phyloP scores from a whole-genome alignment of 2,329 filamentous ascomycete genomes.

The Pestalotiopsis sp. region DNA sequence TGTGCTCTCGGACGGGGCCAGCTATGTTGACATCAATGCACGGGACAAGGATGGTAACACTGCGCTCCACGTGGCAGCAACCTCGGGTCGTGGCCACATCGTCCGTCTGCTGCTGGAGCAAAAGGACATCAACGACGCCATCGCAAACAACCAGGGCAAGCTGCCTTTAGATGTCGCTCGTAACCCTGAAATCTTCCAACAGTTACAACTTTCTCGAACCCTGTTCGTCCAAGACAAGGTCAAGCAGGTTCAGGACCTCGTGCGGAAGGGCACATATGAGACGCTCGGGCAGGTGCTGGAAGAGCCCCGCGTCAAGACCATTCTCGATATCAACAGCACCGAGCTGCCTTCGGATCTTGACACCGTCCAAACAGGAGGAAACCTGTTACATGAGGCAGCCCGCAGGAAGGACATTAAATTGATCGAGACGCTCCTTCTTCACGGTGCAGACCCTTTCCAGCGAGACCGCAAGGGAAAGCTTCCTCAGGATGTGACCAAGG shows the following conservation, averaged over 20 bases:
- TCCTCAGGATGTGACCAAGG: constrained; percentile 94
- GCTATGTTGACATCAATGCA: constrained; percentile 79
- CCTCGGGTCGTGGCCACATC: constrained; percentile 77
- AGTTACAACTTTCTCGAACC: constrained; percentile 86
- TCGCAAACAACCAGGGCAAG: constrained; percentile 83
- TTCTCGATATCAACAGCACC: constrained; percentile 88
- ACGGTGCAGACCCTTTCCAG: constrained; percentile 94
- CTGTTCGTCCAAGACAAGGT: constrained; percentile 88
- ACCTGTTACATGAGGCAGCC: constrained; percentile 89
- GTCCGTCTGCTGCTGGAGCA: constrained; percentile 85
- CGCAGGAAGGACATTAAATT: constrained; percentile 84
- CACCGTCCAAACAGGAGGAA: constrained; percentile 84
- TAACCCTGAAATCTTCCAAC: constrained; percentile 93
- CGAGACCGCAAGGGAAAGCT: constrained; percentile 94
- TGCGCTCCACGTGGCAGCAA: constrained; percentile 83
- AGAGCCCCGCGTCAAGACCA: constrained; percentile 81
- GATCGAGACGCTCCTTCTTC: constrained; percentile 87
- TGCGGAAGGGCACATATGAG: constrained; percentile 74
- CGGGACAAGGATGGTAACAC: constrained; percentile 95
- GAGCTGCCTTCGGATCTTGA: constrained; percentile 82
- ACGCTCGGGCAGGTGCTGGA: constrained; percentile 78
- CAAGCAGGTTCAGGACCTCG: constrained; percentile 79
- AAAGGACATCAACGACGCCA: constrained; percentile 82
- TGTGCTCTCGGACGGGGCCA: constrained; percentile 76
- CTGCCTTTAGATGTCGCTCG: constrained; percentile 86